Percentiles rank a stretch among this genome's conserved stretches.
Conservation (phyloP, 805 yeast genomes). For the Nakazawaea ernobii region DNA sequence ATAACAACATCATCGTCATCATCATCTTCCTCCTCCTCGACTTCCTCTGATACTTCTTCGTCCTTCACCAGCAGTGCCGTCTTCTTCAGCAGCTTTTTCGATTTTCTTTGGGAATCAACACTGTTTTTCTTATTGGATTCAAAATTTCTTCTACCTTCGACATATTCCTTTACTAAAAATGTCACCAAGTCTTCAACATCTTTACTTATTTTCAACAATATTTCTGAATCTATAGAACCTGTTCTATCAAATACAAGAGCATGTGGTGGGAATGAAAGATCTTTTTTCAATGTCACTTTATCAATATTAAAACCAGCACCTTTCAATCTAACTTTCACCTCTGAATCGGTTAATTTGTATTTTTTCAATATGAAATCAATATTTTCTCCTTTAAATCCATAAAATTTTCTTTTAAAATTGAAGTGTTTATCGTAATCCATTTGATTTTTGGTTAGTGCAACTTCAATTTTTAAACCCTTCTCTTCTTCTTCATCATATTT, state of each 20-base stretch:
- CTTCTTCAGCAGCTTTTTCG: neutral
- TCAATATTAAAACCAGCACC: slow-evolving; percentile 1
- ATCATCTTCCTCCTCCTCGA: neutral
- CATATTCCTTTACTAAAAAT: neutral
- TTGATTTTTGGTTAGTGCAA: neutral
- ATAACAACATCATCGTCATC: neutral
- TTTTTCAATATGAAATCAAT: neutral
- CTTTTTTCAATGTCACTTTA: neutral
- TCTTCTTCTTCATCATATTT: neutral
- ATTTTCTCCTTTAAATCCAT: neutral
- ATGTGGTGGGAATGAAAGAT: neutral
- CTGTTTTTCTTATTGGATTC: neutral
- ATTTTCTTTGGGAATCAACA: neutral
- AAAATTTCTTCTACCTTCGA: neutral
- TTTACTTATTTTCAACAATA: neutral
- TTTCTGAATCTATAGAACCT: neutral
- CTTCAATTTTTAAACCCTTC: neutral
- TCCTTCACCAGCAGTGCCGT: neutral
- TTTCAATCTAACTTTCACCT: neutral
- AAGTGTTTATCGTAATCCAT: neutral
- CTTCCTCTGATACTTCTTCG: no score
- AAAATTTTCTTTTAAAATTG: neutral
- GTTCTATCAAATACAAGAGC: neutral
- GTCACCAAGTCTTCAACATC: neutral
- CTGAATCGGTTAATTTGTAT: neutral